Percentiles rank a stretch among this genome's conserved stretches.
phyloP scores from a whole-genome alignment of 202 grass and related monocot genomes.

The Zizania palustris region DNA sequence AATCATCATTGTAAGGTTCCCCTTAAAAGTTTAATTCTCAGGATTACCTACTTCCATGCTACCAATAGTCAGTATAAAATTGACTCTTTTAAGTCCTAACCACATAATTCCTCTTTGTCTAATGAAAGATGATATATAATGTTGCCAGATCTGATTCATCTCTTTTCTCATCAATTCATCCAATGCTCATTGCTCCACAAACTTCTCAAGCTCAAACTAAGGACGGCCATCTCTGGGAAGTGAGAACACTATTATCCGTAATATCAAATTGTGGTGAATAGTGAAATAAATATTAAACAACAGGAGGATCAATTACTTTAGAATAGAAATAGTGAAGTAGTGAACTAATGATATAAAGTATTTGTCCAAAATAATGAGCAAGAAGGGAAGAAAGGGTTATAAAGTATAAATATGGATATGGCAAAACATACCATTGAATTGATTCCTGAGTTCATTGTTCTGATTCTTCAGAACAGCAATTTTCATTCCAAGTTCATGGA shows the following conservation, averaged over 20 bases:
- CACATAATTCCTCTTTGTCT: not conserved
- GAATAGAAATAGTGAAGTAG: not conserved
- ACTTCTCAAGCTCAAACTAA: not conserved
- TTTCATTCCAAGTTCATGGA: conserved; percentile 99
- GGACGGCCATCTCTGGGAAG: not conserved
- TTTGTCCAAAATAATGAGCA: conserved; percentile 19
- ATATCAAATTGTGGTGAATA: conserved; percentile 5
- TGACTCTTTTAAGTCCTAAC: not conserved
- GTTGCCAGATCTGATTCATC: not conserved
- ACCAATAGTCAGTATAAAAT: not conserved
- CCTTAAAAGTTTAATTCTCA: not conserved
- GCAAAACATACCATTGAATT: conserved; percentile 71
- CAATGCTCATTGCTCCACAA: not conserved
- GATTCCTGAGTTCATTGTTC: conserved; percentile 86
- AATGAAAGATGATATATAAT: not conserved
- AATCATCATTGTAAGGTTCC: not conserved
- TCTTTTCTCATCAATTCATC: not conserved
- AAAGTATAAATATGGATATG: conserved; percentile 20
- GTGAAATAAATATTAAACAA: not conserved
- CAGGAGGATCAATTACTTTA: conserved; percentile 3
- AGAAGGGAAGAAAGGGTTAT: conserved; percentile 11
- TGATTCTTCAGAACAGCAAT: conserved; percentile 91
- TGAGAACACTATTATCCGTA: not conserved
- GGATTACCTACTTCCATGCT: not conserved
- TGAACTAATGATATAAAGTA: conserved; percentile 7